phyloP scores from a whole-genome alignment of 768 basidiomycete genomes.

The Xerocomus brunneocitrinus region DNA sequence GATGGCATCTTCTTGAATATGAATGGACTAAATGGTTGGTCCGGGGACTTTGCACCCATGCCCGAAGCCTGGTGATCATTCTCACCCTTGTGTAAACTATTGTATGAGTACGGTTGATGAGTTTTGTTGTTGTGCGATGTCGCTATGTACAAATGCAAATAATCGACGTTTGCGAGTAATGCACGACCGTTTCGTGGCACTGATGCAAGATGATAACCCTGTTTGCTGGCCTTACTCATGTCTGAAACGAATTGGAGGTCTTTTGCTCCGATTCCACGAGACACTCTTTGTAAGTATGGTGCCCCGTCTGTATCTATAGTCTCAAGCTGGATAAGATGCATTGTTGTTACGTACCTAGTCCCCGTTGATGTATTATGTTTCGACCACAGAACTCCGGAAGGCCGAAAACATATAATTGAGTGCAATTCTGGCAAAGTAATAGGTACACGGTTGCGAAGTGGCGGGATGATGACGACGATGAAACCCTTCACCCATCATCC shows the following conservation, averaged over 20 bases:
- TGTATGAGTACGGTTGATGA: slow-evolving; percentile 24
- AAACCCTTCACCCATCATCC: slow-evolving; percentile 35
- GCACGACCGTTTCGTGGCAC: background rate
- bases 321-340: background rate
- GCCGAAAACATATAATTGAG: slow-evolving; percentile 8
- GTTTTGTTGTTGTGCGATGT: slow-evolving; percentile 16
- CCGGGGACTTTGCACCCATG: slow-evolving; percentile 67
- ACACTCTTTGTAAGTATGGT: background rate
- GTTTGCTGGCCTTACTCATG: background rate
- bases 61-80: slow-evolving; percentile 76
- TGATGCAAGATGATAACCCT: background rate
- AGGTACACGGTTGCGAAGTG: slow-evolving; percentile 14
- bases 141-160: slow-evolving; percentile 16
- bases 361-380: background rate
- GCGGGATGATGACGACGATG: background rate
- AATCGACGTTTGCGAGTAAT: background rate
- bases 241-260: too few relatives aligned
- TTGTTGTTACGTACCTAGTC: background rate
- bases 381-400: background rate
- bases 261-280: background rate
- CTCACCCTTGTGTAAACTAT: slow-evolving; percentile 7
- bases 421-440: slow-evolving; percentile 14
- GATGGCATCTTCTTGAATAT: slow-evolving; percentile 87
- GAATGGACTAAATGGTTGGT: slow-evolving; percentile 68
- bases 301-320: background rate